Evolutionary conservation across 2,329 filamentous ascomycete species (phyloP).

Genomic region (Hymenoscyphus repandus): DNA sequence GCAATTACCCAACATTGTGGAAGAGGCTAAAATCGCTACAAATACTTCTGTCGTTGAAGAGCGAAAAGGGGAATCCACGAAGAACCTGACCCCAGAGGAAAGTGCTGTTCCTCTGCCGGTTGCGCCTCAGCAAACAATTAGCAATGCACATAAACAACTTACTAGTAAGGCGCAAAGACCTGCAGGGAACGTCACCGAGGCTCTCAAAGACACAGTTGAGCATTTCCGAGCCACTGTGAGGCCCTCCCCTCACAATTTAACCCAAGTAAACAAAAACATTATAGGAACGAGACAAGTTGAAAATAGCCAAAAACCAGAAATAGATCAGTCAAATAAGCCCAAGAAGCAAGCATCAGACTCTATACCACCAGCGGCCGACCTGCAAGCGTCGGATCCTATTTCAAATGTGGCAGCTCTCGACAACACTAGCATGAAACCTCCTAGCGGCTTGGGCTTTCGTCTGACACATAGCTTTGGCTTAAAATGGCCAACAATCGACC

Average conservation of each 20-base stretch:
- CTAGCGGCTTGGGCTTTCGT: constrained; percentile 1
- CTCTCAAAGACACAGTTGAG: not conserved
- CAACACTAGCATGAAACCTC: not conserved
- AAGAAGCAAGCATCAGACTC: too few relatives aligned
- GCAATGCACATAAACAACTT: too few relatives aligned
- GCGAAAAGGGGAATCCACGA: too few relatives aligned
- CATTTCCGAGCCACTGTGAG: constrained; percentile 15
- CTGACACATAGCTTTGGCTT: not conserved
- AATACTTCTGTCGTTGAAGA: too few relatives aligned
- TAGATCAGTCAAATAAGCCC: too few relatives aligned
- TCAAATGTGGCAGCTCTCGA: not conserved
- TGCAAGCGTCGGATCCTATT: not conserved
- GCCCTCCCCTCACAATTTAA: constrained; percentile 1
- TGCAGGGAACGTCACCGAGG: not conserved
- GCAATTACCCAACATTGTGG: too few relatives aligned
- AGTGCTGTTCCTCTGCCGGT: too few relatives aligned
- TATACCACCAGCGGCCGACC: too few relatives aligned
- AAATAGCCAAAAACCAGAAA: too few relatives aligned
- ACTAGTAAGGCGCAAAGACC: constrained; percentile 15
- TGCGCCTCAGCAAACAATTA: too few relatives aligned
- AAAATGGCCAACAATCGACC: not conserved
- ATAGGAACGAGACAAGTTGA: not conserved
- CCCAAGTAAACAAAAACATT: not conserved
- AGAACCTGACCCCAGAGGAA: too few relatives aligned
- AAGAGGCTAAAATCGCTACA: too few relatives aligned